These are phyloP conservation scores for Lyophyllum shimeji DNA, from an alignment of 768 basidiomycete genomes.

Conservation along the genomic window DNA sequence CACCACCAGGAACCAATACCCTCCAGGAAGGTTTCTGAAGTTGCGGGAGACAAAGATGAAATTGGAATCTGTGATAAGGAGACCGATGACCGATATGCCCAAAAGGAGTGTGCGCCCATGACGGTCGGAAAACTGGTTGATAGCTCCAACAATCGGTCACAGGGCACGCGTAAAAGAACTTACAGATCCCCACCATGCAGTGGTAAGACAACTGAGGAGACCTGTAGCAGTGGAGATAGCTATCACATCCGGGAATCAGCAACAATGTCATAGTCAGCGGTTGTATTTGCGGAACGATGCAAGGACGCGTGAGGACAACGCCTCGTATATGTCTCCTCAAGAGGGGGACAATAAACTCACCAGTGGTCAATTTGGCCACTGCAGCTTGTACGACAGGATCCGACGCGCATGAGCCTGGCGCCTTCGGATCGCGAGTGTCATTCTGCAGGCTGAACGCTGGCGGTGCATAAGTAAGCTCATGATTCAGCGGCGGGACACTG, in stretches of 20 bases:
- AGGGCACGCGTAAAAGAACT: slow-evolving; percentile 22
- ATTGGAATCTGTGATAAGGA: slow-evolving; percentile 60
- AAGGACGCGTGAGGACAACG: background rate
- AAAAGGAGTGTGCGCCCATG: slow-evolving; percentile 69
- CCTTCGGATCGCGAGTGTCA: background rate
- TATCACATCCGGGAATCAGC: slow-evolving; percentile 25
- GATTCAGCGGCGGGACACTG: background rate
- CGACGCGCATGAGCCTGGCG: slow-evolving; percentile 45
- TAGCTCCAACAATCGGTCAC: background rate
- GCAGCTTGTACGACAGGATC: slow-evolving; percentile 77
- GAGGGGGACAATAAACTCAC: slow-evolving; percentile 34
- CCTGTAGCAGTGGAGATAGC: slow-evolving; percentile 69
- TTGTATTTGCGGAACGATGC: too few species aligned
- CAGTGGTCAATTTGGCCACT: slow-evolving; percentile 63
- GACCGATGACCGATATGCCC: slow-evolving; percentile 57
- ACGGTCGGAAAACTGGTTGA: slow-evolving; percentile 70
- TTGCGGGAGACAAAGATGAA: slow-evolving; percentile 67
- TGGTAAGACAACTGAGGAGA: slow-evolving; percentile 72
- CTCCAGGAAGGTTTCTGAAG: slow-evolving; percentile 65
- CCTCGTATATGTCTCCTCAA: background rate
- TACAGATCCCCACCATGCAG: slow-evolving; percentile 86
- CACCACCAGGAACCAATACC: slow-evolving; percentile 76
- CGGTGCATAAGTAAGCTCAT: background rate
- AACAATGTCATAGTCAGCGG: too few species aligned
- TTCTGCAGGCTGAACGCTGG: background rate